These are phyloP conservation scores for Diaporthe citrichinensis DNA, from an alignment of 2,329 filamentous ascomycete genomes.

Conservation along the genomic window DNA sequence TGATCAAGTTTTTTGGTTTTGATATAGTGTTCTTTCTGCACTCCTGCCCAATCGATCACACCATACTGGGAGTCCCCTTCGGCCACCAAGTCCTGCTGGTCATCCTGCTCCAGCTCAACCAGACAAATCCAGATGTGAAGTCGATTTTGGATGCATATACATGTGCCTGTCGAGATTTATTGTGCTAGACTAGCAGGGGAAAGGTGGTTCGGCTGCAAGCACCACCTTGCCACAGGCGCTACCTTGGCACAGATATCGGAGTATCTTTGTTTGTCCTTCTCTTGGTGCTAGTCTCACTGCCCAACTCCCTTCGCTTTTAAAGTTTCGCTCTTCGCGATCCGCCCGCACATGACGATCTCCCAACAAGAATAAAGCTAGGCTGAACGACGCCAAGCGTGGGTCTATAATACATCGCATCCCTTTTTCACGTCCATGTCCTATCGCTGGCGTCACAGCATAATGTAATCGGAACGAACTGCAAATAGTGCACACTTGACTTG, in stretches of 20 bases:
- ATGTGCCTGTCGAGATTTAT: background rate
- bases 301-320: background rate
- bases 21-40: slow-evolving; percentile 16
- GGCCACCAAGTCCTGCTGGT: background rate
- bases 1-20: background rate
- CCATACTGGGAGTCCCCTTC: background rate
- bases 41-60: background rate
- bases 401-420: background rate
- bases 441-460: slow-evolving; percentile 4
- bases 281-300: background rate
- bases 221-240: background rate
- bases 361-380: slow-evolving; percentile 5
- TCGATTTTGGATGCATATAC: background rate
- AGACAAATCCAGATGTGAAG: background rate
- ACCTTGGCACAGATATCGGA: slow-evolving; percentile 9
- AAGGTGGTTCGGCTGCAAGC: background rate
- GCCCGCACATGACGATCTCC: background rate
- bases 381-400: slow-evolving; percentile 1
- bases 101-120: background rate
- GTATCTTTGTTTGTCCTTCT: background rate
- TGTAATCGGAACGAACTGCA: background rate
- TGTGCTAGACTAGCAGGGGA: background rate
- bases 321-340: slow-evolving; percentile 15
- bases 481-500: background rate
- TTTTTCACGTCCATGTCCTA: background rate